Base-by-base conservation (phyloP, 805 yeast species). In the Saturnispora quitensis region DNA sequence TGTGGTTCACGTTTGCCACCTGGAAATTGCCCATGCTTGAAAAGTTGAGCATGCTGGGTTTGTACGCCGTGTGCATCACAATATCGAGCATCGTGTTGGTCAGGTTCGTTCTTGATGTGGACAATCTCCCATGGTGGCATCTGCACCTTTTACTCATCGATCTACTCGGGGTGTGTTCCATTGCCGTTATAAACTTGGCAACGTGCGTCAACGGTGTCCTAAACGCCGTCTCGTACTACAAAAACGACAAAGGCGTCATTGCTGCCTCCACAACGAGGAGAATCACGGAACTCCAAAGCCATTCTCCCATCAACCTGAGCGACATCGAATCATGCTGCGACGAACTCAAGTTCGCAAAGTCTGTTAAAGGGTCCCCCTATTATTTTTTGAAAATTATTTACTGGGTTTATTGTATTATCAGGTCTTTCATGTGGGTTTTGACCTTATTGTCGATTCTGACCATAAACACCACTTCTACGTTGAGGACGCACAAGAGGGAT, bases 341-440 rank as follows among this genome's bases (percentile, higher is more conserved):
- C 22, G 36, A 40, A 17, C 18, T 47, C 9, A 40, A 47, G 17
- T 38, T 38, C 24, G 22, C 42, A 10, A 38, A 38, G 15, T 38
- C 50, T 15, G 13, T 40, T 28, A 47, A 47, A 33, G 35, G 42
- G 25, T 38, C 43, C 25, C 18, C 12, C 5, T 18, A 47, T 27
- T 28, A 31, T 20, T 28, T 15, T 18, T 38, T 40, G 5, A 47
- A 12, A 15, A 34, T 18, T 10, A 27, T 17, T 13, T 49, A 49
- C 27, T 49, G 51, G 51, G 43, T 18, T 6, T 49, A 49, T 34
- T 49, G 47, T 33, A 43, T 49, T 20, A 43, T 49, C 22, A 24
- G 51, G 20, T 42, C 47, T 9, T 10, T 24, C 4, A 49, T 49
- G 51, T 49, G 51, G 51, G 28, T 49, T 4, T 18, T 17, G 15